Evolutionary conservation across 768 basidiomycete species (phyloP).

Genomic region (Auriscalpium vulgare): DNA sequence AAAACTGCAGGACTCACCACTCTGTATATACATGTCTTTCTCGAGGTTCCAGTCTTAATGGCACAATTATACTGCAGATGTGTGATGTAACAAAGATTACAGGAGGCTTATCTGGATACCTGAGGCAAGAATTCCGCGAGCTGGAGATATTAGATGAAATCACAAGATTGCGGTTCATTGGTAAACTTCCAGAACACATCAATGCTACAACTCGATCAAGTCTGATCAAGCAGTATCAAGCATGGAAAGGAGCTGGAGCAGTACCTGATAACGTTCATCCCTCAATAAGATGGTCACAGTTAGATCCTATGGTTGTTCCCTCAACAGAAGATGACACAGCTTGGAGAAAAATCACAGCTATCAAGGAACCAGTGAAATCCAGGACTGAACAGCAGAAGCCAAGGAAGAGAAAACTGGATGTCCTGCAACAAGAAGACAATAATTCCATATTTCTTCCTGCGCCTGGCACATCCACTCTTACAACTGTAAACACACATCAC

Average conservation of each 20-base stretch:
- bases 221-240: neutral
- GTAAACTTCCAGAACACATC: neutral
- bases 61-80: constrained; percentile 11
- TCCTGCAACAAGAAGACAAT: neutral
- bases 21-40: no score
- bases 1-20: no score
- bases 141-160: constrained; percentile 10
- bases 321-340: neutral
- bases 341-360: neutral
- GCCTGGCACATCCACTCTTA: neutral
- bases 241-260: neutral
- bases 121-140: constrained; percentile 16
- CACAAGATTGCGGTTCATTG: neutral
- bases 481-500: neutral
- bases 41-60: no score
- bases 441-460: neutral
- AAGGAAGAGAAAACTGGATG: neutral
- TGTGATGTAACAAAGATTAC: constrained; percentile 7
- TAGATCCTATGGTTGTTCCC: neutral
- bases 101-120: constrained; percentile 6
- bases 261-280: neutral
- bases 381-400: neutral
- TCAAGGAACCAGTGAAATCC: neutral
- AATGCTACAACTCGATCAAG: neutral
- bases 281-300: neutral